These are phyloP conservation scores for Aristolochia contorta DNA, from an alignment of 164 flowering plant genomes.

Conservation along the genomic window DNA sequence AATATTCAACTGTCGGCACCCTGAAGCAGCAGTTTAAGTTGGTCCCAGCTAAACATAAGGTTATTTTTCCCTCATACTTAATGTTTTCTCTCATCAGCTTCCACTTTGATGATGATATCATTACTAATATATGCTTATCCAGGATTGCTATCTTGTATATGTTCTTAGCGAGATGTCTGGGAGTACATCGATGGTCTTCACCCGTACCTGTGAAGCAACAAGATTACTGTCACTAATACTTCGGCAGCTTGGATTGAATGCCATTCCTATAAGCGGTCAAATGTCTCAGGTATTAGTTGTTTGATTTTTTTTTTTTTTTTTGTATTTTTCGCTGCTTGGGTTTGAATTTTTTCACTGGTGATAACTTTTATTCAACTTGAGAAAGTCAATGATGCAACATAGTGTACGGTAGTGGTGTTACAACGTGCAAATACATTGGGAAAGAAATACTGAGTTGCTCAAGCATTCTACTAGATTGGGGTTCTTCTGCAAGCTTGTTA, in stretches of 20 bases:
- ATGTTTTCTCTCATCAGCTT: neutral
- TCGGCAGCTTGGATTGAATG: constrained; percentile 74
- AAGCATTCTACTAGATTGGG: no score
- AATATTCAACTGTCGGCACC: constrained; percentile 90
- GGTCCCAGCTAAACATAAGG: constrained; percentile 83
- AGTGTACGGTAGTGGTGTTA: no score
- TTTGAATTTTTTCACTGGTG: no score
- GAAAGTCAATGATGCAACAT: no score
- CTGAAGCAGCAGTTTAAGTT: constrained; percentile 72
- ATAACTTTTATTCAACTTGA: no score
- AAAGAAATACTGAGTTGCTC: no score
- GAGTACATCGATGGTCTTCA: constrained; percentile 79
- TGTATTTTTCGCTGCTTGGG: no score
- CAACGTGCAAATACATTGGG: no score
- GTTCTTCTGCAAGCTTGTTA: no score
- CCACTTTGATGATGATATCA: neutral
- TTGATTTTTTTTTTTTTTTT: neutral
- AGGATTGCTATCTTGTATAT: constrained; percentile 82
- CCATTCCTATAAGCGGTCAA: constrained; percentile 86
- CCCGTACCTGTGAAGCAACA: constrained; percentile 88
- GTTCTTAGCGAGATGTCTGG: constrained; percentile 65
- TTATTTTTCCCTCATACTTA: constrained; percentile 15
- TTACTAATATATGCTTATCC: constrained; percentile 5
- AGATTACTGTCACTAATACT: constrained; percentile 58
- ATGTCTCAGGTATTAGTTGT: constrained; percentile 63